Evolutionary conservation across 2,329 filamentous ascomycete genomes (phyloP), one percentile per base, ranked within the genome.

Genomic region (Aureobasidium sp.): DNA sequence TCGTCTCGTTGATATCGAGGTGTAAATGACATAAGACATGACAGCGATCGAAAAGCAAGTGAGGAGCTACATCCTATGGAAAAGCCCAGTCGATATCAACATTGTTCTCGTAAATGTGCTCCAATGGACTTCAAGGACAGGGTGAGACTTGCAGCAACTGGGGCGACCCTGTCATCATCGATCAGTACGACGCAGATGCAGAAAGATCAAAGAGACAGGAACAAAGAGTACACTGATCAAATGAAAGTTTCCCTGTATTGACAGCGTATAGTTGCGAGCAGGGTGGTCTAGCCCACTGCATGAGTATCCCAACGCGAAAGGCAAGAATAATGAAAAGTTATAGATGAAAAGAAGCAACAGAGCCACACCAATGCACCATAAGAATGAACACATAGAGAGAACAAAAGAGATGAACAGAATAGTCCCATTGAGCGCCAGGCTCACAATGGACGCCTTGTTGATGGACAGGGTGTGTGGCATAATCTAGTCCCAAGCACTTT

Each of bases 401-500:
- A 17, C 1, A 27, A n/a, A 22, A 17, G 22, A 20, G 3, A 39
- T 17, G 36, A 17, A 22, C 8, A 37, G 20, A 58, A 29, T 2
- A 22, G 9, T 9, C 15, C 29, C 55, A 48, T 27, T 47, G 22
- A 59, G 34, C 53, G n/a, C 53, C 53, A 45, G 53, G 41, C 53
- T 57, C 36, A 44, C n/a, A 27, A 34, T 15, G 9, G 27, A 39
- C 41, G 39, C 29, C 41, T 25, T 11, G 27, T 25, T 25, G n/a
- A 45, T 17, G 8, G 20, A 48, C 41, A 37, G 34, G 27, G 12
- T 14, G 8, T 34, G 17, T 9, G 14, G 29, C 15, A 20, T 27
- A 1, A 3, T n/a, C 42, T 53, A 73, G 34, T 74, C 71, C 71
- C 70, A 74, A 47, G 68, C 72, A 63, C 64, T 70, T 31, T 91